Percentiles rank a stretch among this genome's conserved stretches.
Evolutionary conservation across 179 eudicot species (phyloP).

Genomic region (Vitellaria paradoxa): DNA sequence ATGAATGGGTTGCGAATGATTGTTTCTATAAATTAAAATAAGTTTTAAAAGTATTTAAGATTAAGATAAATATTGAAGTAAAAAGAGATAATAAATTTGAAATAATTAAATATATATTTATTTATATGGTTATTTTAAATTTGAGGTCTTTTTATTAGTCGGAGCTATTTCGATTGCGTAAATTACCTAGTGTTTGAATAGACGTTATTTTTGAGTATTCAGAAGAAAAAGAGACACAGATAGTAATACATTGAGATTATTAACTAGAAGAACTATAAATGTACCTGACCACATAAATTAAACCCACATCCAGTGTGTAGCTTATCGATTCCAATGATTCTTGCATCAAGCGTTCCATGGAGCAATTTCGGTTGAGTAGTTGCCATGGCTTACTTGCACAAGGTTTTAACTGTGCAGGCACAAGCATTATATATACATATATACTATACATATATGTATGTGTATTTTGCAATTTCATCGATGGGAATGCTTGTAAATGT

Average conservation of each 20-base stretch:
- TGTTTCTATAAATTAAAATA: too few species aligned
- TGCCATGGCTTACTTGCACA: constrained; percentile 8
- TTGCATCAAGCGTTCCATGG: constrained; percentile 56
- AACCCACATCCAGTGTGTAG: constrained; percentile 34
- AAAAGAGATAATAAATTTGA: too few species aligned
- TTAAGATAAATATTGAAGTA: too few species aligned
- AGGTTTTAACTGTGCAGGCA: not conserved
- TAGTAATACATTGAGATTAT: not conserved
- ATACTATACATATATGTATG: too few species aligned
- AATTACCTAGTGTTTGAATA: too few species aligned
- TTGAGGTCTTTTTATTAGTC: too few species aligned
- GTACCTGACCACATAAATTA: constrained; percentile 17
- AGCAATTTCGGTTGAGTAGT: constrained; percentile 23
- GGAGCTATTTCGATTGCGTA: too few species aligned
- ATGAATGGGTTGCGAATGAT: too few species aligned
- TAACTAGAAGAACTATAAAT: not conserved
- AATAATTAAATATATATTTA: too few species aligned
- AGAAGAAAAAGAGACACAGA: not conserved
- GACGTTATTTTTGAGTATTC: not conserved
- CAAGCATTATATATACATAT: not conserved
- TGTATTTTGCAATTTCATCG: too few species aligned
- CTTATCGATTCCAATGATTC: constrained; percentile 40
- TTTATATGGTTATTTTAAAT: too few species aligned
- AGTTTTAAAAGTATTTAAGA: too few species aligned
- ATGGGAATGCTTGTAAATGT: not conserved